These are phyloP conservation scores for Penicillium bialowiezense DNA, from an alignment of 495 filamentous ascomycete species.

Conservation along the genomic window DNA sequence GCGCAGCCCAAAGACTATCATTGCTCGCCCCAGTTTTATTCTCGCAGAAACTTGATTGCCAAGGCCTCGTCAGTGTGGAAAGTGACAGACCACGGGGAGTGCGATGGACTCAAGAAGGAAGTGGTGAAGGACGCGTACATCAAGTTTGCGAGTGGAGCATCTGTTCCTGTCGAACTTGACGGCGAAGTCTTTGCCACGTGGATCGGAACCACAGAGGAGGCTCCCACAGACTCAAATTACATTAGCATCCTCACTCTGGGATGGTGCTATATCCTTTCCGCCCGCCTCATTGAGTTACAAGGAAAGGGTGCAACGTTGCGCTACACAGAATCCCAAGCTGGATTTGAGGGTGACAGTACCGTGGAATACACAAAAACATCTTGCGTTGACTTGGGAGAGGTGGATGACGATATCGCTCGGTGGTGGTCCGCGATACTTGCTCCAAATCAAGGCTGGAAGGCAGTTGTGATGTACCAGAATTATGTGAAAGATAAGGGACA, in stretches of 20 bases:
- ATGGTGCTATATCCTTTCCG: conserved; percentile 6
- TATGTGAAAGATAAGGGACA: too few relatives aligned
- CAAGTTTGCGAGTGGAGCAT: conserved; percentile 2
- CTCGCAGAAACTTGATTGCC: neutral
- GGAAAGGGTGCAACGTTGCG: conserved; percentile 1
- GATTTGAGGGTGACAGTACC: neutral
- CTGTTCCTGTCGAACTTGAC: conserved; percentile 3
- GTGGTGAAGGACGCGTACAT: neutral
- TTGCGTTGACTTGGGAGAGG: conserved; percentile 3
- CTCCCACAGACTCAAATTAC: neutral
- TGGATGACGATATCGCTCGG: neutral
- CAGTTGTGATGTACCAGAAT: neutral
- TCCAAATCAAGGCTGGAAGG: neutral
- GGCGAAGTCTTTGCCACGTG: conserved; percentile 7
- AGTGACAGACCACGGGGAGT: conserved; percentile 3
- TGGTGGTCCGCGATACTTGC: neutral
- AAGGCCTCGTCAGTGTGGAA: conserved; percentile 11
- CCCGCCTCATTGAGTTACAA: conserved; percentile 1
- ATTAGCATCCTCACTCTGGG: neutral
- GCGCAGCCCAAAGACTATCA: conserved; percentile 1
- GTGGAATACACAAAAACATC: neutral
- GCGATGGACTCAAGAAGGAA: conserved; percentile 8
- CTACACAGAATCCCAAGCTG: neutral
- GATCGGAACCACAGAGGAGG: conserved; percentile 2
- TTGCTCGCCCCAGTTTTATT: too few relatives aligned